These are phyloP conservation scores for Primulina eburnea DNA, from an alignment of 257 asterid genomes.

Conservation along the genomic window DNA sequence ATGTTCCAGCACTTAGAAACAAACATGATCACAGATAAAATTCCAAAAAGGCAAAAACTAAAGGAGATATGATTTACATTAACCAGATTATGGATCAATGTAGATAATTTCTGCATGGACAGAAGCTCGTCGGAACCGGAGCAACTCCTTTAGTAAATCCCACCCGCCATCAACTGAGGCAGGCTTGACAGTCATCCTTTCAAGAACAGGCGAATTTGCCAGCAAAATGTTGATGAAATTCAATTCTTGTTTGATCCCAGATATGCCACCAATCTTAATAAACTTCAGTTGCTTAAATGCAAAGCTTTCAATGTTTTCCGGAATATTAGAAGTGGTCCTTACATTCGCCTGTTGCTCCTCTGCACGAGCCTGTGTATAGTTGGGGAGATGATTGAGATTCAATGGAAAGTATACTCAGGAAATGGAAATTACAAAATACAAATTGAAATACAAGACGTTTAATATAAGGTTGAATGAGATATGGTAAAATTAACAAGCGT, in stretches of 20 bases:
- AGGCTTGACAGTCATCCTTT: constrained; percentile 79
- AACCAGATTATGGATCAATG: constrained; percentile 54
- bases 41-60: not conserved
- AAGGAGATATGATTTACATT: not conserved
- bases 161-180: constrained; percentile 55
- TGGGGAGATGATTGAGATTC: not conserved
- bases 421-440: not conserved
- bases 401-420: not conserved
- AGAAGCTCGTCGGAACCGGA: constrained; percentile 81
- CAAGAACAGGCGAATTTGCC: constrained; percentile 67
- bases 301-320: constrained; percentile 38
- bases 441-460: constrained; percentile 2
- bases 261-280: constrained; percentile 67
- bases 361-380: constrained; percentile 60
- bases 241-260: constrained; percentile 65
- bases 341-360: constrained; percentile 48
- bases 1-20: too few relatives aligned
- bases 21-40: not conserved
- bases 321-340: constrained; percentile 24
- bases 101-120: constrained; percentile 61
- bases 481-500: not conserved
- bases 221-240: constrained; percentile 71
- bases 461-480: not conserved
- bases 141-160: constrained; percentile 77
- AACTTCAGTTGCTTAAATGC: constrained; percentile 52